These are phyloP conservation scores for Arthromyces matolae DNA, from an alignment of 768 basidiomycete species.

Conservation along the genomic window DNA sequence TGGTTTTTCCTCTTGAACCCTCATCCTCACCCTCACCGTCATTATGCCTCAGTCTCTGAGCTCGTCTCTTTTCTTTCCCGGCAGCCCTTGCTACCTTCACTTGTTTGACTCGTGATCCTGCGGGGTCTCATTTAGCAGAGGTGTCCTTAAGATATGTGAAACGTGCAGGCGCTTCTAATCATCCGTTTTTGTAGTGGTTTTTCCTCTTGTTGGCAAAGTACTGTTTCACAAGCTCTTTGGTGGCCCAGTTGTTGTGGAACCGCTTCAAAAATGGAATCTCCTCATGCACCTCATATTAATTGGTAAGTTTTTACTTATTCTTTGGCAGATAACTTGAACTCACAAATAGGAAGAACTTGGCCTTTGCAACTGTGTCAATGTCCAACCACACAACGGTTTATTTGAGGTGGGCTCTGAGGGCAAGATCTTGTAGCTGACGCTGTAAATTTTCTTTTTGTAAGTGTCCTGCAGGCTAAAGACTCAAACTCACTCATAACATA, in stretches of 20 bases:
- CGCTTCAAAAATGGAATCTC: background rate
- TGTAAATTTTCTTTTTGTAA: background rate
- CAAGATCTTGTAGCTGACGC: background rate
- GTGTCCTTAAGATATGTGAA: slow-evolving; percentile 19
- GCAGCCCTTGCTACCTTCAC: background rate
- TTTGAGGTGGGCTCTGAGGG: background rate
- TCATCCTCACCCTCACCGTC: no score
- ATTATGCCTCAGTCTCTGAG: no score
- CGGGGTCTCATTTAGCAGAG: slow-evolving; percentile 8
- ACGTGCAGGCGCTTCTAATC: slow-evolving; percentile 12
- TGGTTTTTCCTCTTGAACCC: slow-evolving; percentile 7
- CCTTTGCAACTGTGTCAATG: slow-evolving; percentile 12
- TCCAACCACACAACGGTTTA: slow-evolving; percentile 7
- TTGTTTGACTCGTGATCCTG: background rate
- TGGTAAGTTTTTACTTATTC: background rate
- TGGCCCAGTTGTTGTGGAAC: background rate
- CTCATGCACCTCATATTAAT: background rate
- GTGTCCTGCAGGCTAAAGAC: background rate
- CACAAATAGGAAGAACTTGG: slow-evolving; percentile 14
- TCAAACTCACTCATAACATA: background rate
- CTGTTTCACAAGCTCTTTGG: slow-evolving; percentile 18
- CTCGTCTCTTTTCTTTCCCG: background rate
- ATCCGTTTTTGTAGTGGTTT: slow-evolving; percentile 12
- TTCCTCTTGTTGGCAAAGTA: slow-evolving; percentile 17
- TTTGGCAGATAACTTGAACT: slow-evolving; percentile 4